A percentile compares a stretch with the other conserved stretches of the same genome.
Conservation (phyloP, 768 basidiomycete genomes). For the Tulasnella sp. region DNA sequence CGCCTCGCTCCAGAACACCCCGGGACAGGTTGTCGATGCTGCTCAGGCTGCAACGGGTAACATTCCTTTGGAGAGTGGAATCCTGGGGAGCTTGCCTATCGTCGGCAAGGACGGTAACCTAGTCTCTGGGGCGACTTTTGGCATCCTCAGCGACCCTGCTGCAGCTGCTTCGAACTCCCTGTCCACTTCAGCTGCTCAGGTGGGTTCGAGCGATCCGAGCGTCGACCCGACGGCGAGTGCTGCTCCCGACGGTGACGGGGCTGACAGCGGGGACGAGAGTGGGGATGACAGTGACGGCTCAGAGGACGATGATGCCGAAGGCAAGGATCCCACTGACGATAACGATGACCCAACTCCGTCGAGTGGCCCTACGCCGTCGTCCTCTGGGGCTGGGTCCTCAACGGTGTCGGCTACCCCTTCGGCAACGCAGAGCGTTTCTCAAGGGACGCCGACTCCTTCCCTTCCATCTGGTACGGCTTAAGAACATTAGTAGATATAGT, state of each 20-base stretch:
- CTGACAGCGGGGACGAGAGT: background rate
- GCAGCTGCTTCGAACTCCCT: background rate
- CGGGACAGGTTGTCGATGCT: background rate
- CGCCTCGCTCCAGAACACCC: background rate
- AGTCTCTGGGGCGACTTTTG: background rate
- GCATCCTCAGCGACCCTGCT: background rate
- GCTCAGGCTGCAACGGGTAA: background rate
- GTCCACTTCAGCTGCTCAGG: too few relatives aligned
- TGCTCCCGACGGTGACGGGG: background rate
- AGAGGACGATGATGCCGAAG: background rate
- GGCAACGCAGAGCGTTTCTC: background rate
- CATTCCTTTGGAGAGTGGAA: background rate
- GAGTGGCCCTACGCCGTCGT: background rate
- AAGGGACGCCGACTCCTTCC: background rate
- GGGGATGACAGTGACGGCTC: too few relatives aligned
- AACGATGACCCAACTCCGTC: background rate
- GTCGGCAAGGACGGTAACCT: background rate
- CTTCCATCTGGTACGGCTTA: background rate
- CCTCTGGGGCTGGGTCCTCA: background rate
- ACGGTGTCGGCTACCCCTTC: background rate
- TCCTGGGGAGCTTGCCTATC: background rate
- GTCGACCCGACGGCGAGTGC: background rate
- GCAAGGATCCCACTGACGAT: background rate
- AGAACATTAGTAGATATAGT: background rate
- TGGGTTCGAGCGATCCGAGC: background rate